Conservation (phyloP, 1,284 basidiomycete genomes). For the Leccinum griseonigrum region DNA sequence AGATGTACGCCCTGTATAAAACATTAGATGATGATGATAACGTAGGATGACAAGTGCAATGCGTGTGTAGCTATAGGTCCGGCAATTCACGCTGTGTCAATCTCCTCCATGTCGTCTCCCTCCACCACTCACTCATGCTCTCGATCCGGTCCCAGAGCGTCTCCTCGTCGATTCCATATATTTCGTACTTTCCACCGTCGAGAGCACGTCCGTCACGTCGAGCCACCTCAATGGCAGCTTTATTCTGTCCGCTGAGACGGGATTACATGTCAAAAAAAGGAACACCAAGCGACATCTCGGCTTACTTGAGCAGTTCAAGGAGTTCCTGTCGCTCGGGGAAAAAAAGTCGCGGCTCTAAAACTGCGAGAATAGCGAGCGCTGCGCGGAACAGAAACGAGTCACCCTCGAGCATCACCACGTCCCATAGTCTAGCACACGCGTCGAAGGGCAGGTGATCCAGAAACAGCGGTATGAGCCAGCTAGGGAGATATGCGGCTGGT, state of each 20-base stretch:
- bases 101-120: slow-evolving; percentile 84
- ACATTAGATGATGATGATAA: slow-evolving; percentile 47
- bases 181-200: slow-evolving; percentile 79
- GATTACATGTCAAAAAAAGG: not conserved
- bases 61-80: slow-evolving; percentile 52
- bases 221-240: slow-evolving; percentile 79
- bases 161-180: slow-evolving; percentile 86
- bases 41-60: slow-evolving; percentile 19
- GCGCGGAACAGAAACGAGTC: slow-evolving; percentile 85
- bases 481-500: slow-evolving; percentile 71
- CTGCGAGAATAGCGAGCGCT: slow-evolving; percentile 79
- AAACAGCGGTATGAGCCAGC: slow-evolving; percentile 83
- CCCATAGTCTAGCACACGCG: slow-evolving; percentile 86
- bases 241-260: slow-evolving; percentile 68
- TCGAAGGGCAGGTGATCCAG: slow-evolving; percentile 88
- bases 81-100: slow-evolving; percentile 85
- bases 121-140: slow-evolving; percentile 90
- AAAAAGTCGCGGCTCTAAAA: slow-evolving; percentile 84
- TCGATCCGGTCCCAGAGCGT: slow-evolving; percentile 76
- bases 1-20: slow-evolving; percentile 82
- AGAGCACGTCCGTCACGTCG: slow-evolving; percentile 60
- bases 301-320: slow-evolving; percentile 66
- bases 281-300: slow-evolving; percentile 3
- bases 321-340: slow-evolving; percentile 80
- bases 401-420: slow-evolving; percentile 85